phyloP scores from a whole-genome alignment of 495 filamentous ascomycete species.

The Podospora conica region DNA sequence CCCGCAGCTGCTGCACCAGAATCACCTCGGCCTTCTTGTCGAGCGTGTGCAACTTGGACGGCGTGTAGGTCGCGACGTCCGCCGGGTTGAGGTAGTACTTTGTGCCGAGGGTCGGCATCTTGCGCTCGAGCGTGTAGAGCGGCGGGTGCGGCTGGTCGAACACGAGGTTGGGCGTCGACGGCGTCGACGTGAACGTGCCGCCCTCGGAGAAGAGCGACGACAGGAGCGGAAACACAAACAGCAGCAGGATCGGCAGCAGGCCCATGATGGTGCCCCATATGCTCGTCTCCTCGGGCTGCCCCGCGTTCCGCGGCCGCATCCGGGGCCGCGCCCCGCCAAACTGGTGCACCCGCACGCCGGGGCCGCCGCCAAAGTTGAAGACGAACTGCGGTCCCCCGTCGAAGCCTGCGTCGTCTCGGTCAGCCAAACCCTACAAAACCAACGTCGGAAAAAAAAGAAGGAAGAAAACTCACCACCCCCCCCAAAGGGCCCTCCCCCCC shows the following conservation, averaged over 20 bases:
- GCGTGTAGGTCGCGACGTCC: constrained; percentile 64
- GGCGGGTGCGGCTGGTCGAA: constrained; percentile 63
- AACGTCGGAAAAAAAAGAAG: too few species aligned
- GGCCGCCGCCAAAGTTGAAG: constrained; percentile 83
- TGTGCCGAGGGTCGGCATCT: constrained; percentile 61
- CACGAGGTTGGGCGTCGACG: constrained; percentile 60
- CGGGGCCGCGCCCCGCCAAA: constrained; percentile 67
- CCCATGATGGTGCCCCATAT: constrained; percentile 52
- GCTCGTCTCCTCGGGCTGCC: constrained; percentile 46
- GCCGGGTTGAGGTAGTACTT: constrained; percentile 79
- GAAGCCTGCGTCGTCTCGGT: constrained; percentile 37
- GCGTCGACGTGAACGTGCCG: constrained; percentile 42
- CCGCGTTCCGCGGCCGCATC: constrained; percentile 62
- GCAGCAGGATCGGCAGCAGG: constrained; percentile 76
- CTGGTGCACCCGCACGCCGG: constrained; percentile 78
- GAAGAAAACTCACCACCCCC: constrained; percentile 23
- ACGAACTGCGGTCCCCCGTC: constrained; percentile 77
- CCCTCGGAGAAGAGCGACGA: constrained; percentile 67
- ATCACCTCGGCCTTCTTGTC: constrained; percentile 70
- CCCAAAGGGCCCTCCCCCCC: constrained; percentile 61
- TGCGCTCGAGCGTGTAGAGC: constrained; percentile 59
- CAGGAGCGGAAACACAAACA: constrained; percentile 83
- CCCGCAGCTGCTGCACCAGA: constrained; percentile 57
- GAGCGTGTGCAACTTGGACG: constrained; percentile 60
- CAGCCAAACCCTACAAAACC: not conserved